phyloP scores from a whole-genome alignment of 2,329 filamentous ascomycete species.

The Raffaelea deltoideospora region DNA sequence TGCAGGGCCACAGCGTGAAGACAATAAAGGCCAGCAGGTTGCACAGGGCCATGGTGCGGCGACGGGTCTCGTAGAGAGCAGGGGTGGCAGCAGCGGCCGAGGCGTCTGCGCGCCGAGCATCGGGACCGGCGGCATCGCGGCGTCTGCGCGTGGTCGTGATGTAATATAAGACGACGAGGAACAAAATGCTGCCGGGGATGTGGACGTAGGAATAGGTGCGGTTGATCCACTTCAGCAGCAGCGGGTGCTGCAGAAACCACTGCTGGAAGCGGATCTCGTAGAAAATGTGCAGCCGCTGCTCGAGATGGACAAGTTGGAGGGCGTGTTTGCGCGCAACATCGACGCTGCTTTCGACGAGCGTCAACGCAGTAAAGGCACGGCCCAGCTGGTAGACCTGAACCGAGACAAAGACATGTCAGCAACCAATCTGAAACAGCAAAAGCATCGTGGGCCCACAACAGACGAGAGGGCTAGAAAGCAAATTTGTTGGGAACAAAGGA shows the following conservation, averaged over 20 bases:
- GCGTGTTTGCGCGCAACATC: constrained; percentile 54
- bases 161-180: constrained; percentile 49
- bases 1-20: constrained; percentile 48
- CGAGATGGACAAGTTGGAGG: constrained; percentile 50
- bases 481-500: too few relatives aligned
- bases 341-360: constrained; percentile 48
- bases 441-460: too few relatives aligned
- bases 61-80: constrained; percentile 34
- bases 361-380: constrained; percentile 55
- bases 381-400: constrained; percentile 57
- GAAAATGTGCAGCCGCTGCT: constrained; percentile 49
- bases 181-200: constrained; percentile 61
- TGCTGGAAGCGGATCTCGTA: constrained; percentile 47
- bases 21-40: constrained; percentile 45
- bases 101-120: not conserved
- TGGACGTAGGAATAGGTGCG: constrained; percentile 64
- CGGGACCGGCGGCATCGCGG: constrained; percentile 1
- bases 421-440: too few relatives aligned
- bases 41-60: constrained; percentile 31
- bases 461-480: too few relatives aligned
- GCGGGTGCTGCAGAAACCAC: constrained; percentile 32
- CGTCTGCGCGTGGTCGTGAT: constrained; percentile 43
- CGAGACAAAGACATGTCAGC: too few relatives aligned
- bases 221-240: constrained; percentile 53
- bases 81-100: constrained; percentile 5